Base-by-base conservation (phyloP, 306 rosid species). In the Gillenia trifoliata region DNA sequence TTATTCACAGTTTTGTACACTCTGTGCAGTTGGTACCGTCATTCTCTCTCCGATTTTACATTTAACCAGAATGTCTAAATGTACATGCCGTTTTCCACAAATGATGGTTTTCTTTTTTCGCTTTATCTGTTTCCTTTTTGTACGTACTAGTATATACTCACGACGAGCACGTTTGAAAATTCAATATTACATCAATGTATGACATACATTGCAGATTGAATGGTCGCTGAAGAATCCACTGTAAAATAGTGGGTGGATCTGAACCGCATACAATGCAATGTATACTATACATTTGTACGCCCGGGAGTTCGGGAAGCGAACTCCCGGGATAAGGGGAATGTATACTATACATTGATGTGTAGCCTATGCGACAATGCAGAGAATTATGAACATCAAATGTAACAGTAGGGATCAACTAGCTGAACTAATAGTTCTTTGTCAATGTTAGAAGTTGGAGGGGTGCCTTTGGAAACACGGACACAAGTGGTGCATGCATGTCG, bases 1-100 rank as follows among this genome's bases (percentile, higher is more conserved):
- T n/a, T 22, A 33, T 59, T 47, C 63, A 60, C 70, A 52, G 61
- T 81, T 64, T 65, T 79, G 79, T 73, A 83, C 75, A 82, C 78
- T 77, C 68, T 63, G 61, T 52, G 73, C 87, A 74, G 74, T 25
- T 47, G 5, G 25, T 31, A 34, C 66, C 6, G 16, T 40, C 52
- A 19, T 63, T 38, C 29, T 22, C 17, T 33, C 26, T n/a, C 7
- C 6, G 30, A 15, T 62, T 25, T 7, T 36, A 64, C 28, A 23
- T 23, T 54, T 22, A 25, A 45, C 34, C 25, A 30, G 66, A 54
- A 71, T 3, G 31, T 41, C 31, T 13, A 59, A 50, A 25, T 57
- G 66, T 71, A 55, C n/a, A 36, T 71, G 40, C 26, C 1, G 16
- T 16, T 34, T 33, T 36, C 33, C 8, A 29, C 4, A 11, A 56